Conservation (phyloP, 2,329 filamentous ascomycete genomes). For the Ophiostoma sp. region DNA sequence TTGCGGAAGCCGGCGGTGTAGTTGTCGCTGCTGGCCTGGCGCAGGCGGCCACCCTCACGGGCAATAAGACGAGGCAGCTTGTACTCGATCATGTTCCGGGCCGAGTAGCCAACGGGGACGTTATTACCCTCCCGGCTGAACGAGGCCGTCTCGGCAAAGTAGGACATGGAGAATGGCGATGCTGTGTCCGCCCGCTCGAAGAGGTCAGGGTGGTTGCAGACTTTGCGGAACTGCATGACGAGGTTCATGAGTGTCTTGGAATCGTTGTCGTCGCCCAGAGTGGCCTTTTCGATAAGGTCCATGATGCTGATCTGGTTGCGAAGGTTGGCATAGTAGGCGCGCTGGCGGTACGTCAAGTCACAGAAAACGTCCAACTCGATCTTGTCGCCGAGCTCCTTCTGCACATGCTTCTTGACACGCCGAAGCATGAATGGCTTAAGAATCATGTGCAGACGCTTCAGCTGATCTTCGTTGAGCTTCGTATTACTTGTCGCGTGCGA, state of each 20-base stretch:
- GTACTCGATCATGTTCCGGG: slow-evolving; percentile 82
- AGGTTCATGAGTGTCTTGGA: slow-evolving; percentile 97
- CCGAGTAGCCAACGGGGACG: slow-evolving; percentile 82
- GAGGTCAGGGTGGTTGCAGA: slow-evolving; percentile 96
- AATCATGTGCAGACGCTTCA: slow-evolving; percentile 97
- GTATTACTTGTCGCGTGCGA: slow-evolving; percentile 98
- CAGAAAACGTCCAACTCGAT: slow-evolving; percentile 96
- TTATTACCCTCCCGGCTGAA: slow-evolving; percentile 86
- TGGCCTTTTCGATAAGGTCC: slow-evolving; percentile 96
- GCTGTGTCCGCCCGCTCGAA: slow-evolving; percentile 93
- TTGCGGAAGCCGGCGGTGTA: slow-evolving; percentile 73
- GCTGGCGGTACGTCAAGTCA: slow-evolving; percentile 92
- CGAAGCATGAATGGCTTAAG: slow-evolving; percentile 99
- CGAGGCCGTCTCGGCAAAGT: slow-evolving; percentile 92
- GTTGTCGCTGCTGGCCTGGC: slow-evolving; percentile 73
- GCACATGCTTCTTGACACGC: slow-evolving; percentile 99
- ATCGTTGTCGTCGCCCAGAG: slow-evolving; percentile 89
- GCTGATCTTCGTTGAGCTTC: slow-evolving; percentile 98
- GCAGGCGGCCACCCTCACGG: slow-evolving; percentile 73
- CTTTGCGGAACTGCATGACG: slow-evolving; percentile 99
- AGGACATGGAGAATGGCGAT: slow-evolving; percentile 79
- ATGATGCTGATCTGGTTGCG: slow-evolving; percentile 98
- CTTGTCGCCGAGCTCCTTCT: slow-evolving; percentile 98
- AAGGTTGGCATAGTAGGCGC: slow-evolving; percentile 87
- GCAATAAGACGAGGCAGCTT: slow-evolving; percentile 79